These are phyloP conservation scores for Geosmithia putterillii DNA, from an alignment of 2,329 filamentous ascomycete genomes.

Conservation along the genomic window DNA sequence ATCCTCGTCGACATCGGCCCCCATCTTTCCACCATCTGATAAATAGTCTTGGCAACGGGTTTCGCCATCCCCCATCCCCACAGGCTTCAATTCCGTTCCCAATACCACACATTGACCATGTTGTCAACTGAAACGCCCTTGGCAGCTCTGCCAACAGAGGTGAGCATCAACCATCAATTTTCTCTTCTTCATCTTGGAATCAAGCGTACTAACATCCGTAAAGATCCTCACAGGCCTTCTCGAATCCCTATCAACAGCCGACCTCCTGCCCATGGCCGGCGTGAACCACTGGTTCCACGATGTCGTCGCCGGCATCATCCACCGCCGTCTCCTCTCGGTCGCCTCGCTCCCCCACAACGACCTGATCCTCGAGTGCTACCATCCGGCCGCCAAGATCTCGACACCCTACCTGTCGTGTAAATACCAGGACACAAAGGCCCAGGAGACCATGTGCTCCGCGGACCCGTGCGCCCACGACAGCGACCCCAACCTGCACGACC, in stretches of 20 bases:
- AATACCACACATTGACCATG: neutral
- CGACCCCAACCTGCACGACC: conserved; percentile 16
- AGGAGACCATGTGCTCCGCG: neutral
- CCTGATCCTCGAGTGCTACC: conserved; percentile 68
- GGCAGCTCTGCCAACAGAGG: neutral
- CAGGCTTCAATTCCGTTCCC: neutral
- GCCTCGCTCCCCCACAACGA: conserved; percentile 28
- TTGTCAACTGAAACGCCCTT: neutral
- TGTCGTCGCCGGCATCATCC: conserved; percentile 49
- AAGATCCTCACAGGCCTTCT: conserved; percentile 41
- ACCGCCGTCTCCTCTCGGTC: conserved; percentile 42
- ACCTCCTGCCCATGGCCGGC: conserved; percentile 43
- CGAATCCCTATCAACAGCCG: conserved; percentile 30
- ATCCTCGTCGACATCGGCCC: neutral
- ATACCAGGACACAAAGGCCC: conserved; percentile 43
- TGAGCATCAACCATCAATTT: neutral
- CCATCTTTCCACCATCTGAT: neutral
- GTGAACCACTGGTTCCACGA: conserved; percentile 53
- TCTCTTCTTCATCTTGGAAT: too few species aligned
- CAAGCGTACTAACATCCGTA: neutral
- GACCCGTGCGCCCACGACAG: conserved; percentile 2
- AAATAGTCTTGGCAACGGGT: too few species aligned
- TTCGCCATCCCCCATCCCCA: neutral
- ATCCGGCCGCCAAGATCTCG: conserved; percentile 54
- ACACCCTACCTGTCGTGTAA: conserved; percentile 57